Evolutionary conservation across 495 filamentous ascomycete species (phyloP), one percentile per base, ranked within the genome.

Genomic region (Polyplosphaeria fusca): DNA sequence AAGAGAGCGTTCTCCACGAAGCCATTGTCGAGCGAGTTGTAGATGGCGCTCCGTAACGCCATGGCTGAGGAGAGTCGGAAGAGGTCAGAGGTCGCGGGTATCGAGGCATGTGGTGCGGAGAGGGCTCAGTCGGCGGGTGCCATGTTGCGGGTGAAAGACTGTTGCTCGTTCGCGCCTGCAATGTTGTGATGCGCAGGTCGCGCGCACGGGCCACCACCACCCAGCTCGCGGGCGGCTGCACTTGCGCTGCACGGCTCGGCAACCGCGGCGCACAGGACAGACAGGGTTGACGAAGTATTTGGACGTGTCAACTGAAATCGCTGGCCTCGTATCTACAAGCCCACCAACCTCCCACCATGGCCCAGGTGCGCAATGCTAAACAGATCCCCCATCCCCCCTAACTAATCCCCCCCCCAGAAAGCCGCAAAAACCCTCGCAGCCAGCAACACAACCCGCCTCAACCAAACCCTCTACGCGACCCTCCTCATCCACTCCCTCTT

Each of bases 1-100:
- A 97, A 97, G 25, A 95, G 82, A 47, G 93, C 93, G 63, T 93
- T 96, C 27, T 87, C 80, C 61, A 86, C 77, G 25, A 91, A 79
- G 63, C 91, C 85, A 63, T 92, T 94, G 72, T 98, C 93, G 68
- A 98, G 82, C 67, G 95, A 85, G 73, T 97, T 95, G 71, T 90
- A 87, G 56, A 97, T 84, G 47, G 89, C 78, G 67, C 93, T 87
- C 67, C 86, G 81, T 62, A 97, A 76, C 52, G 87, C 80, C 90
- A 94, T 94, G 68, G 57, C 79, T 64, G 58, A 30, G 35, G 52
- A 19, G 20, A 14, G 26, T 41, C 13, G 18, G 37, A 16, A 47
- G 4, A 26, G 54, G 56, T 64, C 30, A 56, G 55, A n/a, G 48
- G 61, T 56, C 55, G 56, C 38, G 20, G 22, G 12, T 35, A 14